These are phyloP conservation scores for Phytophthora tentaculata DNA, from an alignment of 352 stramenopile species.

Conservation along the genomic window DNA sequence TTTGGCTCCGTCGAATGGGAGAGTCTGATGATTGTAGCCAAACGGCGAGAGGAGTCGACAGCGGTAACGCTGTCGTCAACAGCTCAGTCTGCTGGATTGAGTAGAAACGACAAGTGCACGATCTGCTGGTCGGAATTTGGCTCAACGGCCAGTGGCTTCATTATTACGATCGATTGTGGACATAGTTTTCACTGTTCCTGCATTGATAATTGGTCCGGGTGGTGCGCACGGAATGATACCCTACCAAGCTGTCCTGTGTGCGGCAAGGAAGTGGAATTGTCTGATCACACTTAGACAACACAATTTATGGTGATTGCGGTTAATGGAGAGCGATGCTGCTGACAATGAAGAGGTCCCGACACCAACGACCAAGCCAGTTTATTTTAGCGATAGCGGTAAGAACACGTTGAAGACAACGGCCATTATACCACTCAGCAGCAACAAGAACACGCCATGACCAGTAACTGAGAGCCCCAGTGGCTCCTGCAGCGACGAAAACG, in stretches of 20 bases:
- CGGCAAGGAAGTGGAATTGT: neutral
- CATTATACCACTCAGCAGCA: slow-evolving; percentile 45
- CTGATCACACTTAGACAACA: neutral
- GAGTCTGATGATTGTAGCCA: slow-evolving; percentile 30
- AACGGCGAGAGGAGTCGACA: neutral
- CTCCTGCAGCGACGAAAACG: slow-evolving; percentile 48
- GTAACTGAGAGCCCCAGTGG: slow-evolving; percentile 48
- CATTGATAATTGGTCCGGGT: slow-evolving; percentile 20
- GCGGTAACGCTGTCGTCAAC: neutral
- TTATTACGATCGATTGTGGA: slow-evolving; percentile 9
- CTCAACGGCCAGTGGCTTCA: neutral
- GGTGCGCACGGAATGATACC: slow-evolving; percentile 5
- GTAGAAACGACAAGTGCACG: slow-evolving; percentile 10
- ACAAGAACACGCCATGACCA: slow-evolving; percentile 38
- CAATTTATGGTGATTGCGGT: too few relatives aligned
- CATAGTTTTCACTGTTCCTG: slow-evolving; percentile 28
- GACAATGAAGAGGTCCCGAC: too few relatives aligned
- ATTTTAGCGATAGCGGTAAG: slow-evolving; percentile 52
- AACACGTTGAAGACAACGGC: slow-evolving; percentile 57
- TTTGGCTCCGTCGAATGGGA: slow-evolving; percentile 25
- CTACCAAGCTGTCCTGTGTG: slow-evolving; percentile 26
- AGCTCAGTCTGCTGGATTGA: neutral
- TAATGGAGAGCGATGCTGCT: too few relatives aligned
- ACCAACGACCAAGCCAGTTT: too few relatives aligned
- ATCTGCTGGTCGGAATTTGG: slow-evolving; percentile 24